These are phyloP conservation scores for Rugosomyces carneus DNA, from an alignment of 1,284 basidiomycete genomes.

Conservation along the genomic window DNA sequence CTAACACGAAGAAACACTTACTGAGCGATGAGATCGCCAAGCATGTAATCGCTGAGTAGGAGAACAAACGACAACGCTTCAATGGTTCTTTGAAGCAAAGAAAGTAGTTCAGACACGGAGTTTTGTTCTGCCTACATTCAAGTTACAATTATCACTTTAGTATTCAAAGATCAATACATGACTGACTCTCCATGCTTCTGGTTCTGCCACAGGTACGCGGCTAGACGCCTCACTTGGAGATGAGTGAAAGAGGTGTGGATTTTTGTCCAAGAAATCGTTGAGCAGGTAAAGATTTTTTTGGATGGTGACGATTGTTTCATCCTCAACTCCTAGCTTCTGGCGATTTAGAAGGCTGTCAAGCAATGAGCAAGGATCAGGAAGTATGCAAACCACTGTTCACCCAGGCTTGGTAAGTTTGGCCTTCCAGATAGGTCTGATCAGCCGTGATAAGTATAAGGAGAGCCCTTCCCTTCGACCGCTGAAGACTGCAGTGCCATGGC, in stretches of 20 bases:
- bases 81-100: constrained; percentile 76
- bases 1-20: constrained; percentile 31
- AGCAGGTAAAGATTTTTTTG: constrained; percentile 78
- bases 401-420: constrained; percentile 61
- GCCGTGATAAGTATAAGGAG: constrained; percentile 79
- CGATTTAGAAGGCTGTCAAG: constrained; percentile 18
- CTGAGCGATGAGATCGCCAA: constrained; percentile 82
- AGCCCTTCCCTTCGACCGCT: constrained; percentile 90
- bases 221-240: constrained; percentile 60
- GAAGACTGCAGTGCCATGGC: constrained; percentile 70
- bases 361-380: neutral
- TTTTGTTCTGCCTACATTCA: constrained; percentile 65
- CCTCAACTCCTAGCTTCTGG: constrained; percentile 55
- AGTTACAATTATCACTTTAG: constrained; percentile 2
- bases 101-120: constrained; percentile 68
- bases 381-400: constrained; percentile 31
- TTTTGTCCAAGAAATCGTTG: constrained; percentile 70
- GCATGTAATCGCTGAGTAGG: constrained; percentile 85
- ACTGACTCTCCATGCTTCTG: constrained; percentile 78
- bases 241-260: constrained; percentile 76
- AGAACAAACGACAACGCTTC: constrained; percentile 93
- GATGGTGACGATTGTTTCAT: constrained; percentile 56
- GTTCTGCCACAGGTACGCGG: constrained; percentile 51
- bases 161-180: neutral
- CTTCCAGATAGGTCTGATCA: constrained; percentile 87